phyloP scores from a whole-genome alignment of 106 monocot genomes.

The Triglochin maritima region DNA sequence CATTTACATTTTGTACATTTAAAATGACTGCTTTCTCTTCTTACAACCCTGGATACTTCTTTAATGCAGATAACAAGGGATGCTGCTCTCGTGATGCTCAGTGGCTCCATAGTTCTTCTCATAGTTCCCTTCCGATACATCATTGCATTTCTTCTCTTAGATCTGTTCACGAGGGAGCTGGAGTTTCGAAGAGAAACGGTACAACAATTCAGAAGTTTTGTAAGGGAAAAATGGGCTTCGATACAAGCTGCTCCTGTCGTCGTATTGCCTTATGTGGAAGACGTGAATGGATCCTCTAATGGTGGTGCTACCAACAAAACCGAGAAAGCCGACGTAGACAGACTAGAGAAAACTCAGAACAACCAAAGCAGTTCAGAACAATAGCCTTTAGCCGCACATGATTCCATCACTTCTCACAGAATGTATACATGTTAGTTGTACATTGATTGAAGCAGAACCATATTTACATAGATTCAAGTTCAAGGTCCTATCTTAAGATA shows the following conservation, averaged over 20 bases:
- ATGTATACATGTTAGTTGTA: too few relatives aligned
- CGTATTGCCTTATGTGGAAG: slow-evolving; percentile 50
- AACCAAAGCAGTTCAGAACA: too few relatives aligned
- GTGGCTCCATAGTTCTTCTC: slow-evolving; percentile 37
- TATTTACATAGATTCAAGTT: too few relatives aligned
- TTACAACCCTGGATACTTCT: background rate
- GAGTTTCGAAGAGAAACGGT: slow-evolving; percentile 79
- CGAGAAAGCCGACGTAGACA: too few relatives aligned
- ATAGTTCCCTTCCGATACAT: slow-evolving; percentile 72
- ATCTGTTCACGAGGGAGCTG: slow-evolving; percentile 78
- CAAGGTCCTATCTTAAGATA: too few relatives aligned
- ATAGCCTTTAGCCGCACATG: too few relatives aligned
- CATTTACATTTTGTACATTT: background rate
- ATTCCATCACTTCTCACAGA: too few relatives aligned
- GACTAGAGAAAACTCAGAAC: too few relatives aligned
- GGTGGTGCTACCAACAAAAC: too few relatives aligned
- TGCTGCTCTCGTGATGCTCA: slow-evolving; percentile 55
- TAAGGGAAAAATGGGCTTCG: slow-evolving; percentile 72
- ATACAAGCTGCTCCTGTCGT: slow-evolving; percentile 78
- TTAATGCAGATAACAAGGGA: slow-evolving; percentile 60
- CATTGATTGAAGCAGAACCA: too few relatives aligned
- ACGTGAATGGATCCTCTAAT: too few relatives aligned
- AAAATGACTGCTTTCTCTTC: background rate
- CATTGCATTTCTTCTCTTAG: slow-evolving; percentile 46
- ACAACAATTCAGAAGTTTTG: slow-evolving; percentile 36